Conservation (phyloP, 139 green algal species). For the Volvox reticuliferus region DNA sequence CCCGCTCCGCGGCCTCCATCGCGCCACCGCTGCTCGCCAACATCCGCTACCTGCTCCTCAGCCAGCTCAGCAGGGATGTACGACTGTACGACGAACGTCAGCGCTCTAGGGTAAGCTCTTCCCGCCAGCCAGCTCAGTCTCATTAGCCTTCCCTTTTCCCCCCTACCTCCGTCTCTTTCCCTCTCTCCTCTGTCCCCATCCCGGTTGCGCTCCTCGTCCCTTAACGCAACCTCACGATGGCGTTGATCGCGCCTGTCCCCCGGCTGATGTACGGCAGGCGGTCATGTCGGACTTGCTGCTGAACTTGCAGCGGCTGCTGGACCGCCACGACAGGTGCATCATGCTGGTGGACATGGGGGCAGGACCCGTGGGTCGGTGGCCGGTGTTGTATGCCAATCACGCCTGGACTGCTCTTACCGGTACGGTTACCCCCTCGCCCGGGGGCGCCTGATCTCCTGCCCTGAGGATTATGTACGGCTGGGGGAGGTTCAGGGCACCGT, state of each 20-base stretch:
- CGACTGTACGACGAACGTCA: slow-evolving; percentile 43
- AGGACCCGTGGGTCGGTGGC: slow-evolving; percentile 17
- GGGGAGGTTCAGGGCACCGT: too few species aligned
- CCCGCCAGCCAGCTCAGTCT: neutral
- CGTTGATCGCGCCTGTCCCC: neutral
- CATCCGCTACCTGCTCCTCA: slow-evolving; percentile 41
- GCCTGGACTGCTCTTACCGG: slow-evolving; percentile 35
- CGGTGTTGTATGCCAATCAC: slow-evolving; percentile 46
- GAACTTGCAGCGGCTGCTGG: slow-evolving; percentile 34
- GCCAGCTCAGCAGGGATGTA: slow-evolving; percentile 27
- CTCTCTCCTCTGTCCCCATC: neutral
- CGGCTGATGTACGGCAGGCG: neutral
- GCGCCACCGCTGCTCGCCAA: slow-evolving; percentile 4
- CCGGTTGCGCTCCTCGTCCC: too few species aligned
- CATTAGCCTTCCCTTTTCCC: neutral
- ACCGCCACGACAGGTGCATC: slow-evolving; percentile 39
- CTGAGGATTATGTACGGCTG: too few species aligned
- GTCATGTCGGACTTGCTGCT: slow-evolving; percentile 39
- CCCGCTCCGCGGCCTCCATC: slow-evolving; percentile 11
- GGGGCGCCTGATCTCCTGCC: too few species aligned
- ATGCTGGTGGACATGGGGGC: slow-evolving; percentile 26
- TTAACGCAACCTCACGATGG: neutral
- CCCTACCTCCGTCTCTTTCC: neutral
- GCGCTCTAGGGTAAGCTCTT: neutral
- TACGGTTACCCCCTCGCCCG: too few species aligned